phyloP scores from a whole-genome alignment of 371 early-diverging fungal genomes.

The Entomophthora muscae region DNA sequence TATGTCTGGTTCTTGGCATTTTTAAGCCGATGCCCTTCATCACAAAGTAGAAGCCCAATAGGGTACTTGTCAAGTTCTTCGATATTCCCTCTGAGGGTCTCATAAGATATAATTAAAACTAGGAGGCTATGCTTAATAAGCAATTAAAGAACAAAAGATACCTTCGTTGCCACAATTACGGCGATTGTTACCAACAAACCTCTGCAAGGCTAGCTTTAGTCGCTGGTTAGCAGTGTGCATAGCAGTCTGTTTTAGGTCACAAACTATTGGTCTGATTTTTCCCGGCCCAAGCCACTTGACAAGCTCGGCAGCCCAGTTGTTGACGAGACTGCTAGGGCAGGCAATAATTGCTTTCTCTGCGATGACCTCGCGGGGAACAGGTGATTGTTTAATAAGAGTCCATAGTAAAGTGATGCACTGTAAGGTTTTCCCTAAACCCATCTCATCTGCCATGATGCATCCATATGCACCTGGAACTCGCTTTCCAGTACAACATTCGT shows the following conservation, averaged over 20 bases:
- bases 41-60: constrained; percentile 87
- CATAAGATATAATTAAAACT: constrained; percentile 91
- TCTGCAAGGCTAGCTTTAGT: constrained; percentile 47
- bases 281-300: constrained; percentile 16
- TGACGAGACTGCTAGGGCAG: constrained; percentile 66
- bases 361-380: constrained; percentile 66
- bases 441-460: constrained; percentile 97
- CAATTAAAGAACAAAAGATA: constrained; percentile 12
- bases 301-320: constrained; percentile 77
- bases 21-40: constrained; percentile 96
- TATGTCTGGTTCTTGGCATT: constrained; percentile 77
- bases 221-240: constrained; percentile 86
- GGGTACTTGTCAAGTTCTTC: constrained; percentile 50
- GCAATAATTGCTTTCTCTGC: constrained; percentile 79
- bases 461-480: constrained; percentile 34
- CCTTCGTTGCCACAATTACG: constrained; percentile 60
- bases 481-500: constrained; percentile 75
- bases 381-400: constrained; percentile 85
- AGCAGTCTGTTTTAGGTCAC: constrained; percentile 57
- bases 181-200: constrained; percentile 69
- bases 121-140: background rate
- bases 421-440: constrained; percentile 93
- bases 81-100: constrained; percentile 71
- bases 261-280: constrained; percentile 80
- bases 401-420: constrained; percentile 91